Conservation (phyloP, 1,139 yeast genomes). For the Pichia sp. region DNA sequence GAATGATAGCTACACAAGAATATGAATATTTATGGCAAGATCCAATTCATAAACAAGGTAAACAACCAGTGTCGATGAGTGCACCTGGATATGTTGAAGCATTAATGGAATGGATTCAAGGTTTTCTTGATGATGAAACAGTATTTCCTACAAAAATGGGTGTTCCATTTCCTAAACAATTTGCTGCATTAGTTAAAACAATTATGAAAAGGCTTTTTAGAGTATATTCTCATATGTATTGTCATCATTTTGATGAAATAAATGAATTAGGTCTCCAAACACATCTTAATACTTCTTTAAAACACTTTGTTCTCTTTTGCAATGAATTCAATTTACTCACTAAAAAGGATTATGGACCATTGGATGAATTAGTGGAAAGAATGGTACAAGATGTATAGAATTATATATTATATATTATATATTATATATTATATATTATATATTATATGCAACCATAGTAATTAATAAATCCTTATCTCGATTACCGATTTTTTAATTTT, state of each 20-base stretch:
- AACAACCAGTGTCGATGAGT: conserved; percentile 64
- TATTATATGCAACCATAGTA: too few relatives aligned
- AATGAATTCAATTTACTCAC: conserved; percentile 75
- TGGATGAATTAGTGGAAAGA: conserved; percentile 75
- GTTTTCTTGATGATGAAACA: conserved; percentile 79
- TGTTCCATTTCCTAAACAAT: conserved; percentile 66
- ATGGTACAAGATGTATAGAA: conserved; percentile 32
- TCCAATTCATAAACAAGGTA: conserved; percentile 38
- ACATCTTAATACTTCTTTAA: conserved; percentile 86
- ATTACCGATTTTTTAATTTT: not conserved
- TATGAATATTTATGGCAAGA: conserved; percentile 97
- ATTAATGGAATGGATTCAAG: conserved; percentile 91
- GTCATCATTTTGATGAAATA: conserved; percentile 95
- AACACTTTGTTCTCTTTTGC: conserved; percentile 85
- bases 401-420: not conserved
- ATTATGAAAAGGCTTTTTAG: conserved; percentile 86
- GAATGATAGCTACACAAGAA: conserved; percentile 96
- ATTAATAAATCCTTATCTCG: not conserved
- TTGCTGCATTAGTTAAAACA: conserved; percentile 69
- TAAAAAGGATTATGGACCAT: conserved; percentile 83
- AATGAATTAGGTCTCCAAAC: conserved; percentile 88
- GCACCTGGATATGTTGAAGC: conserved; percentile 95
- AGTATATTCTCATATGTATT: conserved; percentile 95
- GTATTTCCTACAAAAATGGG: conserved; percentile 87
- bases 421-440: too few relatives aligned